These are phyloP conservation scores for Fusarium sterilihyphosum DNA, from an alignment of 2,329 filamentous ascomycete species.

Conservation along the genomic window DNA sequence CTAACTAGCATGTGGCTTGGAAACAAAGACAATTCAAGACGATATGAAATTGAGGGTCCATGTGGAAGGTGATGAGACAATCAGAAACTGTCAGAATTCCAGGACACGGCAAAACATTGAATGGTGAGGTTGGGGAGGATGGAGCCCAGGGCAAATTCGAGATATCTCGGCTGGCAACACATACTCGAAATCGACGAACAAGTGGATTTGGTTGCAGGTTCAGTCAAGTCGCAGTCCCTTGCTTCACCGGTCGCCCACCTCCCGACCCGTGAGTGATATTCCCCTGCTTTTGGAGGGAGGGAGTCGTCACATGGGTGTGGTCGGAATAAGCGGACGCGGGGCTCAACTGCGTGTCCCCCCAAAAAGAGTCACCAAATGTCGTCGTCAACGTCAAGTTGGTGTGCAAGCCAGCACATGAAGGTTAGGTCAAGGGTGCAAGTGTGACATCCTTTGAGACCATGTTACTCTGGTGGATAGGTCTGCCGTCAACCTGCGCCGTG, in stretches of 20 bases:
- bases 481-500: constrained; percentile 44
- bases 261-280: constrained; percentile 24
- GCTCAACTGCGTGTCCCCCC: constrained; percentile 22
- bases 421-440: constrained; percentile 21
- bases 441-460: constrained; percentile 28
- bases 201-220: neutral
- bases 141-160: neutral
- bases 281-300: constrained; percentile 32
- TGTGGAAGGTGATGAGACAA: constrained; percentile 32
- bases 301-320: constrained; percentile 42
- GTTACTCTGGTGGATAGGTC: constrained; percentile 34
- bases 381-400: constrained; percentile 31
- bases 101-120: neutral
- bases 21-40: constrained; percentile 29
- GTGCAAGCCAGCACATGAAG: constrained; percentile 20
- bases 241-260: constrained; percentile 37
- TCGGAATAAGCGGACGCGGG: constrained; percentile 38
- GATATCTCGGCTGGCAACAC: neutral
- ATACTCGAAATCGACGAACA: neutral
- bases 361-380: constrained; percentile 27
- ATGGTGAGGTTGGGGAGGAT: constrained; percentile 16
- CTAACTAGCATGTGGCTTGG: constrained; percentile 34
- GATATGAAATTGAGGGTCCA: constrained; percentile 5
- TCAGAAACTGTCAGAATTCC: constrained; percentile 26
- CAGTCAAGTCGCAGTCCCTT: constrained; percentile 37